phyloP scores from a whole-genome alignment of 257 asterid species.

The Oldenlandia corymbosa region DNA sequence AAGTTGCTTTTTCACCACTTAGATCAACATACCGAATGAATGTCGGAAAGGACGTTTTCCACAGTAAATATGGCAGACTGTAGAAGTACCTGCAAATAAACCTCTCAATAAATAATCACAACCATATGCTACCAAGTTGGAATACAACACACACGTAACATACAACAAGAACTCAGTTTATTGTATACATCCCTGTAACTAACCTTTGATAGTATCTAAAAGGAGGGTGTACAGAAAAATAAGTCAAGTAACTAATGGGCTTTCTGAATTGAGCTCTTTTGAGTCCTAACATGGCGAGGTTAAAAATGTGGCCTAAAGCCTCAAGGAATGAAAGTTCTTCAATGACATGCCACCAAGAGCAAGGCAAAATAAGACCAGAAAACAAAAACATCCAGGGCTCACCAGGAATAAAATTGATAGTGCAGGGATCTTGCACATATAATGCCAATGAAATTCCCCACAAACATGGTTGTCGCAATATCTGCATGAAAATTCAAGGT shows the following conservation, averaged over 20 bases:
- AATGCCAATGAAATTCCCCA: constrained; percentile 86
- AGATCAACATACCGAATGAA: constrained; percentile 44
- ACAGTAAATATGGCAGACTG: constrained; percentile 76
- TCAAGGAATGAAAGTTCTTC: background rate
- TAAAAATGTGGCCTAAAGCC: no score
- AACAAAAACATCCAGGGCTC: constrained; percentile 14
- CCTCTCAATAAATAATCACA: background rate
- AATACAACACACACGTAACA: background rate
- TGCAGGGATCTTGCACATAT: constrained; percentile 90
- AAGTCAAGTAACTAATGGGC: no score
- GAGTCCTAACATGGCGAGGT: no score
- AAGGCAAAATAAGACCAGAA: background rate
- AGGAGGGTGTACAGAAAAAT: no score
- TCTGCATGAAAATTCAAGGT: constrained; percentile 38
- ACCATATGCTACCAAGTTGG: background rate
- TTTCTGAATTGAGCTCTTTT: no score
- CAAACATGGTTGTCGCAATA: constrained; percentile 68
- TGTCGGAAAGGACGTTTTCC: constrained; percentile 79
- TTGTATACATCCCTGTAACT: no score
- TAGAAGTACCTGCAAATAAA: constrained; percentile 70
- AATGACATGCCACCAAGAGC: background rate
- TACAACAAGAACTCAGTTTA: background rate
- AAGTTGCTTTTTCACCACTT: background rate
- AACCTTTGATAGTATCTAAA: no score
- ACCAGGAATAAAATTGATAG: constrained; percentile 95